These are phyloP conservation scores for Musa balbisiana DNA, from an alignment of 202 grass and related monocot genomes.

Conservation along the genomic window DNA sequence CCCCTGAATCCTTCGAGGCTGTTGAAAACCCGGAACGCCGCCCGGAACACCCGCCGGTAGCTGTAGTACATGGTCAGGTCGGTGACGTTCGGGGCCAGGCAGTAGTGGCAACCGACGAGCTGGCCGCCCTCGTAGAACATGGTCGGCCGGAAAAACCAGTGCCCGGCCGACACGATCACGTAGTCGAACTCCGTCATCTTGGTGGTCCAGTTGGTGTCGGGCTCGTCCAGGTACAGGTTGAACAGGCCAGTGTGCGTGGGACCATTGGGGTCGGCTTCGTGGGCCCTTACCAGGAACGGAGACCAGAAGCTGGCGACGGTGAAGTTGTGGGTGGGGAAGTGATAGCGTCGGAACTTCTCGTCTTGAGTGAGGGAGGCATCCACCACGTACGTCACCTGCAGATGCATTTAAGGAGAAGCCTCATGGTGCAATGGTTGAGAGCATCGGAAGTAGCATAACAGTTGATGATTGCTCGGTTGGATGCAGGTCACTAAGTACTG, in stretches of 20 bases:
- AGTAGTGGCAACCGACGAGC: constrained; percentile 35
- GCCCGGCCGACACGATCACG: constrained; percentile 48
- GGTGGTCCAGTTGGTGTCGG: constrained; percentile 43
- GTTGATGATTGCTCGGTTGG: too few species aligned
- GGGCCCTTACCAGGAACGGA: constrained; percentile 47
- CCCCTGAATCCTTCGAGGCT: not conserved
- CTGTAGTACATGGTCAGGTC: constrained; percentile 16
- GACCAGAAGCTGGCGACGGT: constrained; percentile 45
- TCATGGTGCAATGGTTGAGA: not conserved
- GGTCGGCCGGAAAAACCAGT: constrained; percentile 53
- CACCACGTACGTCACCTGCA: constrained; percentile 35
- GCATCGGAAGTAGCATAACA: too few species aligned
- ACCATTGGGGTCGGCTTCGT: constrained; percentile 32
- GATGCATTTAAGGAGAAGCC: not conserved
- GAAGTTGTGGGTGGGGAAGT: constrained; percentile 48
- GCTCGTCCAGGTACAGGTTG: constrained; percentile 48
- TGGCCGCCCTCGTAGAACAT: constrained; percentile 38
- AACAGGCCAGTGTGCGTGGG: constrained; percentile 27
- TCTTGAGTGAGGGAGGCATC: constrained; percentile 30
- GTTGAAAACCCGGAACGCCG: constrained; percentile 40
- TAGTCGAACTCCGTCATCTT: constrained; percentile 42
- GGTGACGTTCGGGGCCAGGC: constrained; percentile 13
- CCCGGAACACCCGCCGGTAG: constrained; percentile 38
- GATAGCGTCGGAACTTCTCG: constrained; percentile 40
- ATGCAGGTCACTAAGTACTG: too few species aligned